Evolutionary conservation across 768 basidiomycete genomes (phyloP).

Genomic region (Strobilomyces confusus): DNA sequence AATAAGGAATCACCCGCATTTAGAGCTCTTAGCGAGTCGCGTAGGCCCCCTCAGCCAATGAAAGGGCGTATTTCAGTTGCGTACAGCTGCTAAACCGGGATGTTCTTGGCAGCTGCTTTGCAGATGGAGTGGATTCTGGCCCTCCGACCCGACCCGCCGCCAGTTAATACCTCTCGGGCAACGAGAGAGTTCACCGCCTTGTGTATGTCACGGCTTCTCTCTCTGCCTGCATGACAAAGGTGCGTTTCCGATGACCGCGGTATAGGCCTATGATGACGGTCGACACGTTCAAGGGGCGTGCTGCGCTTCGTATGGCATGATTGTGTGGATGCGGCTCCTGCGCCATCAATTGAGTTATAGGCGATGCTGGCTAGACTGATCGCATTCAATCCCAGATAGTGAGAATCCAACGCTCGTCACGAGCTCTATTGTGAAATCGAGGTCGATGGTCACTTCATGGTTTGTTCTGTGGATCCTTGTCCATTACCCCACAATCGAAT

Average conservation of each 20-base stretch:
- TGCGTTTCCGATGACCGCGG: background rate
- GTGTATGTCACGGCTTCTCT: too few species aligned
- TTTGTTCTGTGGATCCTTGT: background rate
- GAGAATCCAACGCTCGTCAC: background rate
- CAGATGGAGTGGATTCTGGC: too few species aligned
- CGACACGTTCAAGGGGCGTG: background rate
- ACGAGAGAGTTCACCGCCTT: too few species aligned
- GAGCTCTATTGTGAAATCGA: background rate
- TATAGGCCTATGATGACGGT: background rate
- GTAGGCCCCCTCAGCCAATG: too few species aligned
- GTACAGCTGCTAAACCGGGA: too few species aligned
- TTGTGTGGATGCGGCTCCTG: background rate
- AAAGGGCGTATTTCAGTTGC: too few species aligned
- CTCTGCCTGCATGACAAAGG: background rate
- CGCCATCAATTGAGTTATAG: background rate
- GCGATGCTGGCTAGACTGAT: background rate
- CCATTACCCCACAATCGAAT: too few species aligned
- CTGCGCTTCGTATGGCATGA: background rate
- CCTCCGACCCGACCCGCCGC: too few species aligned
- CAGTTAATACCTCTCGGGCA: too few species aligned
- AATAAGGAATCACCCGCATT: too few species aligned
- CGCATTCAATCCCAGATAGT: background rate
- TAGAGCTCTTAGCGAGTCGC: too few species aligned
- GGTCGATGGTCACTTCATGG: background rate
- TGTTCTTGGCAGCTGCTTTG: too few species aligned